These are phyloP conservation scores for Lichina pygmaea DNA, from an alignment of 495 filamentous ascomycete genomes.

Conservation along the genomic window DNA sequence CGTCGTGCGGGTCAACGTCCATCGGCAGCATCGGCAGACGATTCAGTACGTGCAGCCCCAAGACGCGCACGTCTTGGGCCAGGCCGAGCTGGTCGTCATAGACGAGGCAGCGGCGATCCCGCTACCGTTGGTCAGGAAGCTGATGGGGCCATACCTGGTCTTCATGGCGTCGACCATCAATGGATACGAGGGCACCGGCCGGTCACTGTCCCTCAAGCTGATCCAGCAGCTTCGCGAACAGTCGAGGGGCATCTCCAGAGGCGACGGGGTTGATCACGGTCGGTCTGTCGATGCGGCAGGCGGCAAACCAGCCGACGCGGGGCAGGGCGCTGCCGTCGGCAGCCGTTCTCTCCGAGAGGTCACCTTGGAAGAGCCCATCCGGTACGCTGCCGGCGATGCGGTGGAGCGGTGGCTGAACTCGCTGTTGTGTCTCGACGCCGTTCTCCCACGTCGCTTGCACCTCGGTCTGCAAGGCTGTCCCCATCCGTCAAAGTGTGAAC, in stretches of 20 bases:
- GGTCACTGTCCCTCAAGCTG: slow-evolving; percentile 83
- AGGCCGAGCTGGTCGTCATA: slow-evolving; percentile 88
- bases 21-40: slow-evolving; percentile 85
- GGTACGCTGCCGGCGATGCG: slow-evolving; percentile 70
- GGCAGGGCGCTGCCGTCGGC: slow-evolving; percentile 28
- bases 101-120: slow-evolving; percentile 97
- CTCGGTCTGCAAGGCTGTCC: slow-evolving; percentile 56
- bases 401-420: slow-evolving; percentile 95
- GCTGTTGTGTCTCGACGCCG: slow-evolving; percentile 80
- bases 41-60: slow-evolving; percentile 97
- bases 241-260: slow-evolving; percentile 27
- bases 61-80: slow-evolving; percentile 79
- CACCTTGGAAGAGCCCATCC: slow-evolving; percentile 75
- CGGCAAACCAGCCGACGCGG: slow-evolving; percentile 35
- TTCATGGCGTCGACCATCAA: slow-evolving; percentile 99
- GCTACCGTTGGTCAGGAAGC: slow-evolving; percentile 66
- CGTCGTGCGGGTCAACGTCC: slow-evolving; percentile 87
- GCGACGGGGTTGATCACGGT: slow-evolving; percentile 22
- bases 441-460: slow-evolving; percentile 42
- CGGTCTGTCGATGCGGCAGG: slow-evolving; percentile 48
- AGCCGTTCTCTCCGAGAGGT: slow-evolving; percentile 77
- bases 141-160: slow-evolving; percentile 93
- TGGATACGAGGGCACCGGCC: slow-evolving; percentile 92
- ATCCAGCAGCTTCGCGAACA: slow-evolving; percentile 95
- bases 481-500: slow-evolving; percentile 68